Evolutionary conservation across 495 filamentous ascomycete species (phyloP), one percentile per base, ranked within the genome.

Genomic region (Saxispiralis lemnorum): DNA sequence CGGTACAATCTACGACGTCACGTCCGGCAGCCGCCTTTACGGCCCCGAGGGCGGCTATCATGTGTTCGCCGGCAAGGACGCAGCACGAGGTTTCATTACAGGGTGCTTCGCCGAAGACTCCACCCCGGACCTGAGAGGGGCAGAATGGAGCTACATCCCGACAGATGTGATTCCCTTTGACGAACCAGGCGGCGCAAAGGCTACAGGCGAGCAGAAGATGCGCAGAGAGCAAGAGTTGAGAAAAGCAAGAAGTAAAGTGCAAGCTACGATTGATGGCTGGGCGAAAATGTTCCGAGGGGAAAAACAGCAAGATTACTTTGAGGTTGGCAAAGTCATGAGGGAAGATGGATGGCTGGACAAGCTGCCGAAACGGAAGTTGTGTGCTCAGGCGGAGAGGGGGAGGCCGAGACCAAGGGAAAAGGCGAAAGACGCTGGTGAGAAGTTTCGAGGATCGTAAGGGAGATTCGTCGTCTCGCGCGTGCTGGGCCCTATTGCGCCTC

Each of bases 1-100:
- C 66, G 82, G 86, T 41, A 78, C 72, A 46, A 83, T 99, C 66
- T 96, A 84, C 71, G 89, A 99, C 60, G 92, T 99, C 31, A 78
- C 79, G 11, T 65, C 72, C 6, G 80, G 79, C 48, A 73, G 68
- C 0, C 61, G 65, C 15, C 75, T 79, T 51, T 97, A 99, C 70
- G 88, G 89, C 1, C 83, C 86, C 0, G 87, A 83, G 14, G 92
- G 89, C 2, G 71, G 70, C 36, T 99, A 99, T 68, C 67, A 75
- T 41, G 81, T 82, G 64, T 94, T 99, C 61, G 68, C 84, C 0
- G 89, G 89, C 24, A 66, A 68, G 14, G 89, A 99, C 61, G 89
- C 89, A 6, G 73, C 81, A 2, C 79, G 89, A 20, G 83, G 80
- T 3, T 99, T 84, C 62, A 76, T 99, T n/a, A 94, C 89, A n/a